phyloP scores from a whole-genome alignment of 1,284 basidiomycete genomes.

The Ganoderma lucidum region DNA sequence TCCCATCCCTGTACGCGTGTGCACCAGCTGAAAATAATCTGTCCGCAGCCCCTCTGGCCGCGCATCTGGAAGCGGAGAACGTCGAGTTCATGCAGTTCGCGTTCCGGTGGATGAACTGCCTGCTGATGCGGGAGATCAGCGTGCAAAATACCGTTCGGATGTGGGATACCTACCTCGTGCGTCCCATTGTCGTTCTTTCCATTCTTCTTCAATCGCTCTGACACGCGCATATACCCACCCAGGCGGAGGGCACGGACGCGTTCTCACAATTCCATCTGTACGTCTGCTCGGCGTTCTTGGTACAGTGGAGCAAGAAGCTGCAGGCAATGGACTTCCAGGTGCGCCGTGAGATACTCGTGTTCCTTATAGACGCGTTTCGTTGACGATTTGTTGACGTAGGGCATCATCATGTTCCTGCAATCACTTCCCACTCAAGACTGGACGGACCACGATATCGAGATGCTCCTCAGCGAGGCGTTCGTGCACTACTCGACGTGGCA shows the following conservation, averaged over 20 bases:
- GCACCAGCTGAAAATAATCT: not conserved
- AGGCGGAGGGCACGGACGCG: constrained; percentile 95
- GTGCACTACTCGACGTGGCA: constrained; percentile 95
- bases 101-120: constrained; percentile 98
- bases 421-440: constrained; percentile 94
- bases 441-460: constrained; percentile 95
- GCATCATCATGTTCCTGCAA: constrained; percentile 99
- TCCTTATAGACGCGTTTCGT: not conserved
- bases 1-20: not conserved
- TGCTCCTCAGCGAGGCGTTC: constrained; percentile 95
- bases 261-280: constrained; percentile 98
- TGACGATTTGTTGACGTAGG: constrained; percentile 53
- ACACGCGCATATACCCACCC: constrained; percentile 44
- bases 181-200: constrained; percentile 39
- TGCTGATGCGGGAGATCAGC: constrained; percentile 95
- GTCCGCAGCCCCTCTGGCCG: constrained; percentile 73
- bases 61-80: constrained; percentile 87
- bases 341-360: constrained; percentile 27
- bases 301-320: constrained; percentile 90
- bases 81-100: constrained; percentile 99
- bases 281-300: constrained; percentile 94
- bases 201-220: constrained; percentile 1
- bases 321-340: constrained; percentile 98
- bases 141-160: constrained; percentile 95
- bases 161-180: constrained; percentile 98